Evolutionary conservation across 352 stramenopile genomes (phyloP), one percentile per base, ranked within the genome.

Genomic region (Sclerospora graminicola): DNA sequence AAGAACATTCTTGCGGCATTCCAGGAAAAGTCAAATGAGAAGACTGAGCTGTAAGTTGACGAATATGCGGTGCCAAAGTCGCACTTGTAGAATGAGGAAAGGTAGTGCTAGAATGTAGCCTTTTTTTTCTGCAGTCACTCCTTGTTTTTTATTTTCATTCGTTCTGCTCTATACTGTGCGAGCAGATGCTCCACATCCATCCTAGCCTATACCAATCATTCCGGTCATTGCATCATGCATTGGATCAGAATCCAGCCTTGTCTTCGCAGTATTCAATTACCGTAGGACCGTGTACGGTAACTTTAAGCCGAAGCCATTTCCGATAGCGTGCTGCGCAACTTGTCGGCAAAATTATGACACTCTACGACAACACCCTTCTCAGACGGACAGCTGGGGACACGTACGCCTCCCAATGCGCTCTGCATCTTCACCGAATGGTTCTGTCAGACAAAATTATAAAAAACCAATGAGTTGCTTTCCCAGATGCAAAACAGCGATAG

Each of bases 1-100:
- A 88, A 89, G 64, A 96, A 96, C 69, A 94, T 96, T 49, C 70
- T 96, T 27, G 59, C 83, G 46, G 67, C 77, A 51, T 81, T 82
- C 48, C 54, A 71, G 54, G 50, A 76, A 43, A 57, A 63, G 52
- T 50, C 53, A 45, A 69, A 66, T 53, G 50, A 66, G 52, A 63
- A 74, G 30, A 62, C 46, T 35, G 57, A 67, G 45, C 40, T 67
- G 41, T 67, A 60, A 66, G 47, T 20, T 50, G 18, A 30, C 46
- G 29, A 16, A 34, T 27, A 28, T 28, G 31, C 5, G 18, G 13
- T 27, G 34, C 27, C 23, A 20, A 46, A 52, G 27, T 44, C 34
- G 29, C 39, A 48, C 31, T 13, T 39, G 43, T 45, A 43, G 28
- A 24, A 33, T 48, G 40, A 39, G 40, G 28, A 51, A 30, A 29